Evolutionary conservation across 352 stramenopile genomes (phyloP), one percentile per base, ranked within the genome.

Genomic region (Globisporangium camurandrum): DNA sequence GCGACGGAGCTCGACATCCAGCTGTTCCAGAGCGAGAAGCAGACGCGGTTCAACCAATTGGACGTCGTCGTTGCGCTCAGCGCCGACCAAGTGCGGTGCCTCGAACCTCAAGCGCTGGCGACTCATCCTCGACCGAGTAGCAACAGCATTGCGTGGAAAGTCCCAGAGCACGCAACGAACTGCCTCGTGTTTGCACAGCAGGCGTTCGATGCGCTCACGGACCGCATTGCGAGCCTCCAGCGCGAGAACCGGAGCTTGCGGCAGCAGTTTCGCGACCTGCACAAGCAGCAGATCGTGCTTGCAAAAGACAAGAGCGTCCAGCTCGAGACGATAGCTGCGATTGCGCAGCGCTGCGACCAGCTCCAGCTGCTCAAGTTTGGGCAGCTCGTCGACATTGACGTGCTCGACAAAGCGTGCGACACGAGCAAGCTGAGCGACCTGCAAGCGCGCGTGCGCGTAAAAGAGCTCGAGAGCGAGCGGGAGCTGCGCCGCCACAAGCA

Each of bases 21-120:
- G 57, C 66, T 74, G 23, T 97, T 97, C 58, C 90, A 98, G 59
- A 90, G 78, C 43, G 88, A 98, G 59, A 98, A 98, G 64, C 93
- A 98, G 67, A 73, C 61, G 51, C 75, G 77, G n/a, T 93, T 93
- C 59, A 96, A 95, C 43, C 69, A 95, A 51, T 57, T 96, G 9
- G 76, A 93, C 28, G 73, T 95, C n/a, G 72, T 89, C 9, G 59
- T 94, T 10, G 64, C 80, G 16, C 66, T 96, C 11, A 86, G 69
- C 43, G 83, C 78, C 34, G 59, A 74, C 2, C 86, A 96, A 49
- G 46, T 96, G 17, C 62, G 78, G 2, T 88, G 75, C 45, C 61
- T 95, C 1, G 56, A 75, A n/a, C 7, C 31, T 16, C n/a, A n/a
- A n/a, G n/a, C n/a, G n/a, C n/a, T n/a, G n/a, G n/a, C n/a, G n/a